Conservation (phyloP, 169 alveolate genomes). For the Cyclospora cayetanensis region DNA sequence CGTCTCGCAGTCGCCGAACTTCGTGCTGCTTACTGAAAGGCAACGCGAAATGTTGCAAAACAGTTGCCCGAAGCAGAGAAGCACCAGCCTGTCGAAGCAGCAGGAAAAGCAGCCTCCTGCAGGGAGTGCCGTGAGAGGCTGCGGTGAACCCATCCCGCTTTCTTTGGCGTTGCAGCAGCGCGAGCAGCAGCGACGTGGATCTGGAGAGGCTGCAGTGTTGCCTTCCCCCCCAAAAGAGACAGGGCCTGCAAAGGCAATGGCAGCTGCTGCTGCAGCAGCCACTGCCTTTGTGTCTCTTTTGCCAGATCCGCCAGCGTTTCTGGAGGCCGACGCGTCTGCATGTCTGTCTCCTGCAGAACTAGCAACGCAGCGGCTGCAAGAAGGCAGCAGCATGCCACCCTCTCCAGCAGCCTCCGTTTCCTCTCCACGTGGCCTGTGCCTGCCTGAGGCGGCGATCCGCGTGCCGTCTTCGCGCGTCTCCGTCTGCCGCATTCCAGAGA, state of each 20-base stretch:
- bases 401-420: conserved; percentile 46
- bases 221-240: neutral
- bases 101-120: neutral
- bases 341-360: neutral
- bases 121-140: neutral
- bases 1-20: neutral
- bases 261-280: neutral
- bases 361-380: no score
- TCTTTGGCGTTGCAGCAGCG: neutral
- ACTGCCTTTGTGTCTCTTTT: neutral
- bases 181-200: neutral
- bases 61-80: neutral
- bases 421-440: no score
- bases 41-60: neutral
- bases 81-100: neutral
- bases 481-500: no score
- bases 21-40: neutral
- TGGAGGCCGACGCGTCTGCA: conserved; percentile 22
- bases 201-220: neutral
- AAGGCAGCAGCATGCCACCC: neutral
- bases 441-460: no score
- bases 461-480: no score
- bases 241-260: neutral
- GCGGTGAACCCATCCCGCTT: neutral
- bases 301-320: conserved; percentile 3